These are phyloP conservation scores for Umbellularia californica DNA, from an alignment of 164 flowering plant genomes.

Conservation along the genomic window DNA sequence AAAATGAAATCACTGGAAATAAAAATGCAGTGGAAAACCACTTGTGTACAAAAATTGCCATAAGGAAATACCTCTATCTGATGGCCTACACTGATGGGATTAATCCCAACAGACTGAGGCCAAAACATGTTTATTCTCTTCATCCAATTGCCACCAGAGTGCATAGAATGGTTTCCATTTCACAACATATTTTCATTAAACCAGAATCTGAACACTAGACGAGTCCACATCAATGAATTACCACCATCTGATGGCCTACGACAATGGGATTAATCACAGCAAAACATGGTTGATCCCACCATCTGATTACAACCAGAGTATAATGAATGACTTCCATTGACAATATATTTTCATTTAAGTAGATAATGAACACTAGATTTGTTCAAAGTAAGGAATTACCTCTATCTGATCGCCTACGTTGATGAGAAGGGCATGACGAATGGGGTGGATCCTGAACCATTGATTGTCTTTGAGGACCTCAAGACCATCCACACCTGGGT, in stretches of 20 bases:
- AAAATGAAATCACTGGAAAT: too few relatives aligned
- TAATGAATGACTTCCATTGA: background rate
- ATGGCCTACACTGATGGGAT: too few relatives aligned
- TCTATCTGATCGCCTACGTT: slow-evolving; percentile 9
- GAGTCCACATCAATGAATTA: background rate
- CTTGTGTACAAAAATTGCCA: too few relatives aligned
- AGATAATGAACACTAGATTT: background rate
- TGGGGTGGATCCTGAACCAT: slow-evolving; percentile 28
- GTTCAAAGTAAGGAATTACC: background rate
- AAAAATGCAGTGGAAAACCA: too few relatives aligned
- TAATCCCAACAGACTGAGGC: too few relatives aligned
- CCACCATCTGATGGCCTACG: background rate
- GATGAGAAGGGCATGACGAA: slow-evolving; percentile 4
- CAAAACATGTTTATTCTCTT: too few relatives aligned
- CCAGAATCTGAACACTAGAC: background rate
- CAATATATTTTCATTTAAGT: too few relatives aligned
- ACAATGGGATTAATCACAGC: background rate
- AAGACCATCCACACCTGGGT: slow-evolving; percentile 40
- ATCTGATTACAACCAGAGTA: background rate
- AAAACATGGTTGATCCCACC: background rate
- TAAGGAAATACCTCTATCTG: too few relatives aligned
- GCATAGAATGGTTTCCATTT: too few relatives aligned
- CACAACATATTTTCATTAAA: too few relatives aligned
- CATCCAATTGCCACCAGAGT: too few relatives aligned
- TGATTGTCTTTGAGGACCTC: slow-evolving; percentile 27